Evolutionary conservation across 2,329 filamentous ascomycete species (phyloP).

Genomic region (Amauroascus niger): DNA sequence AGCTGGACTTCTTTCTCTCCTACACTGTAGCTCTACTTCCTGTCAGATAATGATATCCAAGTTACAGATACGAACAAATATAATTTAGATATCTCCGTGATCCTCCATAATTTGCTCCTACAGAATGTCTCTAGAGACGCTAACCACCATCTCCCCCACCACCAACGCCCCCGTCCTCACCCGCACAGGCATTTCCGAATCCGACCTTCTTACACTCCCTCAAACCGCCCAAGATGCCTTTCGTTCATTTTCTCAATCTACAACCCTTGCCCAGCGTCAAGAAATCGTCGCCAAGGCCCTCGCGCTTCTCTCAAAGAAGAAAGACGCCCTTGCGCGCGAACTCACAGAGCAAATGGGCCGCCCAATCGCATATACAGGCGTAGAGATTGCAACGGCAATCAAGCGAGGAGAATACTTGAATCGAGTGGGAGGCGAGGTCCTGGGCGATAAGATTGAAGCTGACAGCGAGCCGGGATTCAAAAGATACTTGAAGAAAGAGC

Average conservation of each 20-base stretch:
- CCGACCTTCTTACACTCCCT: constrained; percentile 63
- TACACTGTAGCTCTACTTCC: neutral
- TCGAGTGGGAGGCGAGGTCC: constrained; percentile 66
- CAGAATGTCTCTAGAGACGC: constrained; percentile 46
- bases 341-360: constrained; percentile 92
- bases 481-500: constrained; percentile 78
- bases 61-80: neutral
- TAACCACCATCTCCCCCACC: constrained; percentile 77
- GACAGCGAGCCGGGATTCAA: constrained; percentile 81
- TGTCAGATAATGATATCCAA: neutral
- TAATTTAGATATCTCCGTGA: neutral
- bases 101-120: neutral
- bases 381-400: constrained; percentile 75
- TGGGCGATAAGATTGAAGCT: constrained; percentile 59
- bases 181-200: constrained; percentile 60
- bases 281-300: constrained; percentile 73
- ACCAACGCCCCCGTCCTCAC: constrained; percentile 78
- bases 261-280: constrained; percentile 64
- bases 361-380: constrained; percentile 75
- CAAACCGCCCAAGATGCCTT: constrained; percentile 65
- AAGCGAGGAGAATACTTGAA: constrained; percentile 78
- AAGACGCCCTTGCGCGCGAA: constrained; percentile 73
- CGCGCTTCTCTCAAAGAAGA: constrained; percentile 56
- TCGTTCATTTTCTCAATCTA: constrained; percentile 65
- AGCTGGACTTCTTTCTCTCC: neutral